These are phyloP conservation scores for Anisodus acutangulus DNA, from an alignment of 257 asterid genomes.

Conservation along the genomic window DNA sequence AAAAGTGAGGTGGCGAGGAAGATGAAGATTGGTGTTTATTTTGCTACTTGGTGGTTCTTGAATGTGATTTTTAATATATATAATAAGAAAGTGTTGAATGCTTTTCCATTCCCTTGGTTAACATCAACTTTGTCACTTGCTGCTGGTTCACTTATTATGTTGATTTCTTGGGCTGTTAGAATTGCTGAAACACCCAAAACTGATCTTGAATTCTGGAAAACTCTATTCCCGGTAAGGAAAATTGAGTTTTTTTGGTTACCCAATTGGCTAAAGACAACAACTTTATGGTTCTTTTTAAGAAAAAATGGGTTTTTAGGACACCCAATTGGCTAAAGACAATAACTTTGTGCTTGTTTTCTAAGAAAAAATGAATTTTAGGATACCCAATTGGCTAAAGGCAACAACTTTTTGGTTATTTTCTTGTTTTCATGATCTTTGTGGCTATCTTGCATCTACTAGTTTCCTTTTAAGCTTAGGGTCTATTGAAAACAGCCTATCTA, in stretches of 20 bases:
- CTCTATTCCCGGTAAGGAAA: conserved; percentile 81
- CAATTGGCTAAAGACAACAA: background rate
- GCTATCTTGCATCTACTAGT: too few species aligned
- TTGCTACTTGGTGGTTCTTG: conserved; percentile 95
- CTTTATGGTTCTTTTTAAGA: background rate
- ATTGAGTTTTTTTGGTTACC: background rate
- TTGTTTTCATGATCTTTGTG: too few species aligned
- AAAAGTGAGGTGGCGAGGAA: conserved; percentile 71
- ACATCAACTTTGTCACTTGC: conserved; percentile 93
- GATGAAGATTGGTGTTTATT: conserved; percentile 80
- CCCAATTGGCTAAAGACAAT: background rate
- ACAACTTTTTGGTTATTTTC: background rate
- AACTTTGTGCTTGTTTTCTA: background rate
- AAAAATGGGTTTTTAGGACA: background rate
- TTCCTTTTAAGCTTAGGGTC: too few species aligned
- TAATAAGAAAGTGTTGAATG: conserved; percentile 91
- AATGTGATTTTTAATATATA: conserved; percentile 90
- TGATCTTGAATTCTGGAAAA: conserved; percentile 95
- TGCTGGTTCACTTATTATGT: conserved; percentile 89
- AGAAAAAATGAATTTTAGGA: background rate
- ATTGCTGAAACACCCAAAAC: conserved; percentile 87
- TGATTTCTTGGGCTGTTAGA: conserved; percentile 81
- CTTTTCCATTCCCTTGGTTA: conserved; percentile 86
- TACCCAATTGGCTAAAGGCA: background rate
- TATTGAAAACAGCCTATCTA: too few species aligned